Evolutionary conservation across 805 yeast genomes (phyloP), one percentile per base, ranked within the genome.

Genomic region (Candida nemodendra): DNA sequence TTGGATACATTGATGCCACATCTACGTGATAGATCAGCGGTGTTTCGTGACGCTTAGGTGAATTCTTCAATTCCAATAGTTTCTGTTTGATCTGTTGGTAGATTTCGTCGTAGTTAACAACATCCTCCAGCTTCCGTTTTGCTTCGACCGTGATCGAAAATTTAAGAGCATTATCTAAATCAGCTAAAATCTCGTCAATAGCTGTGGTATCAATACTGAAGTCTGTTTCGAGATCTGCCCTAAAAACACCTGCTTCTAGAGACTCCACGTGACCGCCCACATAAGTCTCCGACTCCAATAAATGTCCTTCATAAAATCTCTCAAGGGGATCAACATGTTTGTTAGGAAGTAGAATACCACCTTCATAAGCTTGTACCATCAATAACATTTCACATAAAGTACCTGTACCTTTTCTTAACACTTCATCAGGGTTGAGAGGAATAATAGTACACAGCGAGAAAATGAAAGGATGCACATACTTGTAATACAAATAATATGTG

Each of bases 181-280:
- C 91, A 0, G 58, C 70, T 7, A 90, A 41, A 26, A 93, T 71
- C 51, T 85, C 93, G 48, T 89, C 95, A 26, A 93, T 71, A 1
- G 89, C 95, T 0, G 79, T 67, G 0, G 95, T 80, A 53, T 89
- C 96, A 27, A 95, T 70, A 22, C 72, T 75, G 65, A 95, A 93
- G 27, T 83, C 76, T 32, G 73, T 76, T 3, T 80, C 74, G 23
- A 93, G 70, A 56, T 93, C 99, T 34, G 95, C 83, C 51, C 99
- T 69, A 56, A 95, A 93, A 1, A 93, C 99, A 38, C 99, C 99
- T 8, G 99, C 96, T 61, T 95, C 99, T 38, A 95, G 65, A 6
- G 96, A 86, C 62, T 95, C 98, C 16, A 93, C 99, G 52, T 93
- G 99, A 1, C 99, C 99, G 41, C 99, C 99, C 18, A 93, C 98